Percentiles rank a stretch among this genome's conserved stretches.
Conservation (phyloP, 1,139 yeast genomes). For the Eremothecium gossypii region DNA sequence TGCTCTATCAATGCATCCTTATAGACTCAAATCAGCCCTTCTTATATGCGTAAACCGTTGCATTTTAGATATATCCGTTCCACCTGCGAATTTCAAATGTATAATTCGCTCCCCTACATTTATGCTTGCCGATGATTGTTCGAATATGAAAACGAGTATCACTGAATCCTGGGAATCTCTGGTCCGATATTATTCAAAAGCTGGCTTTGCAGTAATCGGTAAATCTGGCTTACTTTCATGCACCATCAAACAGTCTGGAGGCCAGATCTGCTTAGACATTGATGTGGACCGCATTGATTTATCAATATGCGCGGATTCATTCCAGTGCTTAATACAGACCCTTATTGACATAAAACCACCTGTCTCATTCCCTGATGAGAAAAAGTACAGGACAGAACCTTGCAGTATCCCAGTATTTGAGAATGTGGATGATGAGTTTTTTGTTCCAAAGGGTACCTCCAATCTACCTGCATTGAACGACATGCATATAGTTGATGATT, state of each 20-base stretch:
- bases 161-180: slow-evolving; percentile 21
- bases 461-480: slow-evolving; percentile 9
- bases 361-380: slow-evolving; percentile 45
- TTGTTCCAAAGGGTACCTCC: slow-evolving; percentile 8
- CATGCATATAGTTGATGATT: slow-evolving; percentile 14
- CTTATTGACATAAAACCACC: slow-evolving; percentile 68
- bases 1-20: slow-evolving; percentile 50
- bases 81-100: slow-evolving; percentile 31
- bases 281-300: slow-evolving; percentile 42
- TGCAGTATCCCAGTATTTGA: slow-evolving; percentile 40
- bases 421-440: slow-evolving; percentile 36
- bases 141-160: slow-evolving; percentile 28
- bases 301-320: slow-evolving; percentile 78
- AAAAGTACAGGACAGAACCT: slow-evolving; percentile 40
- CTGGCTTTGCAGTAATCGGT: slow-evolving; percentile 23
- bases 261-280: slow-evolving; percentile 36
- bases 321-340: slow-evolving; percentile 58
- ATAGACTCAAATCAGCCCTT: slow-evolving; percentile 45
- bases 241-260: slow-evolving; percentile 1
- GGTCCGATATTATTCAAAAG: slow-evolving; percentile 12
- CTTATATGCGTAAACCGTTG: slow-evolving; percentile 41
- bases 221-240: slow-evolving; percentile 12
- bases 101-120: slow-evolving; percentile 40
- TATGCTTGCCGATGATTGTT: slow-evolving; percentile 49
- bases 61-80: slow-evolving; percentile 6